Conservation (phyloP, 306 rosid species). For the Benincasa hispida region DNA sequence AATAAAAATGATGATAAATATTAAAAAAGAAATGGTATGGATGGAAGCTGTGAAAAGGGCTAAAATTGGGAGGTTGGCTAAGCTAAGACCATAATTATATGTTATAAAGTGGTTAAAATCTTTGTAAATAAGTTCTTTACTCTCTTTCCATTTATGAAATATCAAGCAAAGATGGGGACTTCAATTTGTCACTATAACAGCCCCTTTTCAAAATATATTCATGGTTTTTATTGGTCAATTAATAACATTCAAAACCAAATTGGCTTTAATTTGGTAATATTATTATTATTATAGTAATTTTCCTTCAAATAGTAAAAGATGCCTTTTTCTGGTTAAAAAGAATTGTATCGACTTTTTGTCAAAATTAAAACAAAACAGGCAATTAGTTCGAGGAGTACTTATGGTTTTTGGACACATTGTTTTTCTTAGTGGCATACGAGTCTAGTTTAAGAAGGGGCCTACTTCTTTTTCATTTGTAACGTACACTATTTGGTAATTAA, state of each 20-base stretch:
- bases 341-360: too few species aligned
- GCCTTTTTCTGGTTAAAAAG: too few species aligned
- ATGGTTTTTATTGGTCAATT: neutral
- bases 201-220: neutral
- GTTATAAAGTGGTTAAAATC: neutral
- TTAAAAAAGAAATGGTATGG: neutral
- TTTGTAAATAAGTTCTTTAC: neutral
- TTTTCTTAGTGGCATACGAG: neutral
- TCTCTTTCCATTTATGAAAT: neutral
- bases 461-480: neutral
- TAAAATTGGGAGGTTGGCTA: neutral
- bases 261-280: neutral
- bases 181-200: neutral
- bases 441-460: too few species aligned
- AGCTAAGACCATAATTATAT: neutral
- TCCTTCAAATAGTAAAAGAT: neutral
- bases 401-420: neutral
- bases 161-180: neutral
- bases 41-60: neutral
- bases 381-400: neutral
- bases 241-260: neutral
- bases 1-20: too few species aligned
- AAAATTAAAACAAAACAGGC: too few species aligned
- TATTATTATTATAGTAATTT: neutral
- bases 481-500: too few species aligned